A percentile compares a stretch with the other conserved stretches of the same genome.
phyloP scores from a whole-genome alignment of 2,329 filamentous ascomycete species.

The Trichoderma breve region DNA sequence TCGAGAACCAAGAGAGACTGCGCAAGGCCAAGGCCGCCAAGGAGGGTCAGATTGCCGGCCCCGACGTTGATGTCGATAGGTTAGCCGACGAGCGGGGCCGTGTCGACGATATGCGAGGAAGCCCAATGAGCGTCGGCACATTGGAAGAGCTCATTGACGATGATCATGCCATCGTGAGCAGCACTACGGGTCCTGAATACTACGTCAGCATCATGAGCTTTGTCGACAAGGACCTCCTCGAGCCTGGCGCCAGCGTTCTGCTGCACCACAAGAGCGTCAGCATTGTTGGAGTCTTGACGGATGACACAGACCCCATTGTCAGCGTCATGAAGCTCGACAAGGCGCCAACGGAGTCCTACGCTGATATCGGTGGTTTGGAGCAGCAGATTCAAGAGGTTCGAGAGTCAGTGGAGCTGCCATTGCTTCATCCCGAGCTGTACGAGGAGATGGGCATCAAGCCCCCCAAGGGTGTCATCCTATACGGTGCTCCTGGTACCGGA shows the following conservation, averaged over 20 bases:
- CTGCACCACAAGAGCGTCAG: conserved; percentile 98
- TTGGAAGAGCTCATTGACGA: conserved; percentile 99
- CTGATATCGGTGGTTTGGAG: conserved; percentile 96
- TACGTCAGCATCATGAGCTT: conserved; percentile 99
- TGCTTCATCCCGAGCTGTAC: conserved; percentile 94
- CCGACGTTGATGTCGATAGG: conserved; percentile 72
- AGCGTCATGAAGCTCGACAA: conserved; percentile 99
- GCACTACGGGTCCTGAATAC: conserved; percentile 95
- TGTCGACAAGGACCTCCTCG: conserved; percentile 96
- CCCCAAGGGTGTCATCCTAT: conserved; percentile 98
- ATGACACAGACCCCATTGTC: conserved; percentile 91
- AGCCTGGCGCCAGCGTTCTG: conserved; percentile 92
- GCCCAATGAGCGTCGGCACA: conserved; percentile 96
- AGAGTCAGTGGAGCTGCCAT: conserved; percentile 91
- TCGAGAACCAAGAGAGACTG: conserved; percentile 96
- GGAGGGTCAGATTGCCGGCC: conserved; percentile 64
- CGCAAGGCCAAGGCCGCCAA: conserved; percentile 86
- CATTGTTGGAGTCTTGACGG: conserved; percentile 93
- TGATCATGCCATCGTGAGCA: conserved; percentile 97
- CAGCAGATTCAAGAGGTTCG: conserved; percentile 95
- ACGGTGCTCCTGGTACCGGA: conserved; percentile 93
- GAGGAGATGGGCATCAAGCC: conserved; percentile 99
- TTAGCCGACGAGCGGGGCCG: conserved; percentile 92
- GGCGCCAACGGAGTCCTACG: conserved; percentile 95
- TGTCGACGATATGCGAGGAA: conserved; percentile 97